Conservation (phyloP, 1,284 basidiomycete species). For the Lignosus rhinocerotis region DNA sequence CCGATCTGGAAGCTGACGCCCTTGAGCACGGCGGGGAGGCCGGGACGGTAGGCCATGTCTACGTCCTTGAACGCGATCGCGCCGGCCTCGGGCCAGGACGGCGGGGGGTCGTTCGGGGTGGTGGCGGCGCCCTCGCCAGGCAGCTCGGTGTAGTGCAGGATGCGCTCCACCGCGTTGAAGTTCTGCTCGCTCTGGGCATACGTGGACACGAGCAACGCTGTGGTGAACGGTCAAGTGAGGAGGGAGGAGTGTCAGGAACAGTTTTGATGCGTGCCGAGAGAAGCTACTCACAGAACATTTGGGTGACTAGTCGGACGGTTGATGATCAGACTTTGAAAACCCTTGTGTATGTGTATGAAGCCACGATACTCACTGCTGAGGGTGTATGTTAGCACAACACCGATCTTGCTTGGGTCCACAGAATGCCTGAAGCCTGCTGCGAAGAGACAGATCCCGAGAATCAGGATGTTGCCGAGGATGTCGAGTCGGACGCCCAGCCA, state of each 20-base stretch:
- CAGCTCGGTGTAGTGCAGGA: constrained; percentile 59
- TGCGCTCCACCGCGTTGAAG: constrained; percentile 73
- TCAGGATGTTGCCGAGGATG: constrained; percentile 70
- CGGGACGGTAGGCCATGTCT: constrained; percentile 66
- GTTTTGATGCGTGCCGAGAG: too few relatives aligned
- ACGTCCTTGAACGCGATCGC: constrained; percentile 62
- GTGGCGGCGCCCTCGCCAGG: constrained; percentile 45
- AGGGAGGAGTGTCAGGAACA: too few relatives aligned
- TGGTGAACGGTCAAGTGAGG: background rate
- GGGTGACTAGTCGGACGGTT: constrained; percentile 56
- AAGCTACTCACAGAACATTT: constrained; percentile 49
- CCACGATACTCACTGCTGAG: constrained; percentile 49
- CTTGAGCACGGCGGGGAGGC: constrained; percentile 73
- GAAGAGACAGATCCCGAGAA: constrained; percentile 76
- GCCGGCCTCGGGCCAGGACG: constrained; percentile 69
- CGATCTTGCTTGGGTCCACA: constrained; percentile 53
- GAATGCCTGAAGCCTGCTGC: constrained; percentile 54
- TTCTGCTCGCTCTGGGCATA: constrained; percentile 67
- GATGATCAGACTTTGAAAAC: too few relatives aligned
- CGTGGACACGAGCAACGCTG: constrained; percentile 57
- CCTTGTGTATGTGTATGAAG: background rate
- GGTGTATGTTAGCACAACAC: constrained; percentile 66
- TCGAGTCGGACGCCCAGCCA: constrained; percentile 63
- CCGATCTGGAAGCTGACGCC: constrained; percentile 62
- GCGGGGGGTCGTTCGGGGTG: constrained; percentile 50